A percentile compares a stretch with the other conserved stretches of the same genome.
phyloP scores from a whole-genome alignment of 371 early-diverging fungal genomes.

The Capillidium heterosporum region DNA sequence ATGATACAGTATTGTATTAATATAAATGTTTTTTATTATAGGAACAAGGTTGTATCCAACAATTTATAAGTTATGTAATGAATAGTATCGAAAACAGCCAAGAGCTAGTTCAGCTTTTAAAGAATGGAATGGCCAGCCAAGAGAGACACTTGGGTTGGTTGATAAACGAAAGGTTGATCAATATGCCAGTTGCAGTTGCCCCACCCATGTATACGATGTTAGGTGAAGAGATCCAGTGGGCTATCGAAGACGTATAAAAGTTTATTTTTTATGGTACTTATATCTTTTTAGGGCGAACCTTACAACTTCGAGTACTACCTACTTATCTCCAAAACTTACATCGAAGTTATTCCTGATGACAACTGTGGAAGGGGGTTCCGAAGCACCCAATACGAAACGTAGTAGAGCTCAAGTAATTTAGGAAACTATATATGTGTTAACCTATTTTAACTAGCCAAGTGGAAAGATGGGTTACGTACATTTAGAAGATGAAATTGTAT shows the following conservation, averaged over 20 bases:
- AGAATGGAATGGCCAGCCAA: neutral
- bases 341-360: slow-evolving; percentile 53
- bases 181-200: slow-evolving; percentile 86
- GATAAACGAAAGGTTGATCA: slow-evolving; percentile 80
- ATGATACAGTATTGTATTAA: neutral
- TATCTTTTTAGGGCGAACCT: slow-evolving; percentile 31
- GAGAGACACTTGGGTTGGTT: slow-evolving; percentile 12
- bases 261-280: neutral
- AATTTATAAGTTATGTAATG: slow-evolving; percentile 6
- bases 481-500: slow-evolving; percentile 81
- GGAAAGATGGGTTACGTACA: slow-evolving; percentile 56
- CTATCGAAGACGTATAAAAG: slow-evolving; percentile 41
- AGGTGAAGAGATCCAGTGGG: slow-evolving; percentile 58
- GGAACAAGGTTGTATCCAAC: slow-evolving; percentile 1
- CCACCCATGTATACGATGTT: slow-evolving; percentile 82
- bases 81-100: slow-evolving; percentile 25
- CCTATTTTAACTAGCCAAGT: slow-evolving; percentile 10
- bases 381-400: slow-evolving; percentile 17
- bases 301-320: slow-evolving; percentile 68
- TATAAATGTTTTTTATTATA: neutral
- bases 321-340: slow-evolving; percentile 65
- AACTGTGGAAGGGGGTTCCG: slow-evolving; percentile 11
- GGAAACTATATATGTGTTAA: neutral
- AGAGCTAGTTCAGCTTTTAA: slow-evolving; percentile 34
- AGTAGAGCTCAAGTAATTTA: slow-evolving; percentile 23